Percentiles rank a stretch among this genome's conserved stretches.
Conservation (phyloP, 2,329 filamentous ascomycete species). For the Cladosporium sp. region DNA sequence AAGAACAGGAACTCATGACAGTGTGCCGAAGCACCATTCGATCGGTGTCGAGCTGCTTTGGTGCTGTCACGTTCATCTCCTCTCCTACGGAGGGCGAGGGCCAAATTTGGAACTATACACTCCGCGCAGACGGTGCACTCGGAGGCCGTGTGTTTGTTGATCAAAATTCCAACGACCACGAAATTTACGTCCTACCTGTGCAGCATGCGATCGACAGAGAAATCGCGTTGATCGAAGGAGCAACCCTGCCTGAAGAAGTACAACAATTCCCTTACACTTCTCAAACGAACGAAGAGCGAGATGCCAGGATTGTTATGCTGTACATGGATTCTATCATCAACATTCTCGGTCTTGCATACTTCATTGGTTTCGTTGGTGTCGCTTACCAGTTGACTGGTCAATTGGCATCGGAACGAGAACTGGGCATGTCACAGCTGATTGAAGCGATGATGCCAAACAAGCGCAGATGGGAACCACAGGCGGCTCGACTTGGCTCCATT, state of each 20-base stretch:
- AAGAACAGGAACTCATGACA: constrained; percentile 54
- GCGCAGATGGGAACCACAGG: constrained; percentile 69
- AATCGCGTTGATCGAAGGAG: constrained; percentile 56
- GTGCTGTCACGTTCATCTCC: constrained; percentile 67
- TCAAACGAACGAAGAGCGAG: constrained; percentile 61
- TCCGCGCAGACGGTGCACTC: constrained; percentile 69
- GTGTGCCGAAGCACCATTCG: constrained; percentile 54
- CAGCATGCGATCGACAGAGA: constrained; percentile 72
- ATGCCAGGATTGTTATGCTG: constrained; percentile 57
- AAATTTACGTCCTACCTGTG: constrained; percentile 74
- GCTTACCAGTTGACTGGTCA: constrained; percentile 84
- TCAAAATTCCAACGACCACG: constrained; percentile 63
- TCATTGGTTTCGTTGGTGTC: constrained; percentile 73
- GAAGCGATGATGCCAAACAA: constrained; percentile 86
- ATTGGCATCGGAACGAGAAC: constrained; percentile 78
- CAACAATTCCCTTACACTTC: constrained; percentile 74
- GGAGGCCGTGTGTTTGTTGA: constrained; percentile 61
- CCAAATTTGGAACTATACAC: constrained; percentile 78
- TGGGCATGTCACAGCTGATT: constrained; percentile 80
- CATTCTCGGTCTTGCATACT: constrained; percentile 72
- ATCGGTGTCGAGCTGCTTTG: constrained; percentile 68
- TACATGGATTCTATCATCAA: constrained; percentile 73
- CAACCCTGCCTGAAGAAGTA: constrained; percentile 33
- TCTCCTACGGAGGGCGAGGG: constrained; percentile 66
- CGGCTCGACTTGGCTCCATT: constrained; percentile 70